phyloP scores from a whole-genome alignment of 352 stramenopile genomes.

The Phytophthora sp. region DNA sequence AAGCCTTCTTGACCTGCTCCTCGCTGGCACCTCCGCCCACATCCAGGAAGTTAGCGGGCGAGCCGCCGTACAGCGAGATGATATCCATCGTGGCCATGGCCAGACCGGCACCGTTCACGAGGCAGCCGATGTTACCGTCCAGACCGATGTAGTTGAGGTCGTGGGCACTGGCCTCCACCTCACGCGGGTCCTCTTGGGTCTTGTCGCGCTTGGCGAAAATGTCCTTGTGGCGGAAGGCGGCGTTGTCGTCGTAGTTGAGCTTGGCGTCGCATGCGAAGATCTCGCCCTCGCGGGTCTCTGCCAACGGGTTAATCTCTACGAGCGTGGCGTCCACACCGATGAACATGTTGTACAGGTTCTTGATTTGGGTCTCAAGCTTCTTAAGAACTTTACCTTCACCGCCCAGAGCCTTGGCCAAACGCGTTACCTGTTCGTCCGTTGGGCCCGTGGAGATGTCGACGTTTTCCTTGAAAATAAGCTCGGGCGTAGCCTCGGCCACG shows the following conservation, averaged over 20 bases:
- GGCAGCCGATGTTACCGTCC: constrained; percentile 99
- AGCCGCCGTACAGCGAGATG: constrained; percentile 98
- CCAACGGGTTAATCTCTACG: constrained; percentile 99
- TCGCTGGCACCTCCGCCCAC: constrained; percentile 96
- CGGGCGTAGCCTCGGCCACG: constrained; percentile 93
- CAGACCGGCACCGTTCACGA: constrained; percentile 99
- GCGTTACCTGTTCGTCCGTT: constrained; percentile 79
- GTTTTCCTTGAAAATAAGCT: constrained; percentile 94
- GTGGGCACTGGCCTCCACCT: constrained; percentile 93
- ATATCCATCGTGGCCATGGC: constrained; percentile 99
- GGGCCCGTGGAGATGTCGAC: constrained; percentile 95
- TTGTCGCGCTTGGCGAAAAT: constrained; percentile 92
- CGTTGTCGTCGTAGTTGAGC: constrained; percentile 99
- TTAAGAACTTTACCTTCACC: constrained; percentile 52
- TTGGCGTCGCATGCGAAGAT: constrained; percentile 98
- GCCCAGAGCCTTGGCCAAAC: constrained; percentile 78
- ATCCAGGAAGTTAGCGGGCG: constrained; percentile 99
- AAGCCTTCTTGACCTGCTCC: constrained; percentile 89
- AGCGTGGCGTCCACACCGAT: constrained; percentile 96
- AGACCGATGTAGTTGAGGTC: constrained; percentile 99
- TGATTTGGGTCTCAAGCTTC: constrained; percentile 79
- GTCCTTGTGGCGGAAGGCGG: constrained; percentile 96
- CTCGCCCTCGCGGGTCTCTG: constrained; percentile 94
- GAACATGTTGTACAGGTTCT: constrained; percentile 97
- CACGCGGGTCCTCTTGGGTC: constrained; percentile 95